Conservation (phyloP, 495 filamentous ascomycete species). For the Tuber magnatum region DNA sequence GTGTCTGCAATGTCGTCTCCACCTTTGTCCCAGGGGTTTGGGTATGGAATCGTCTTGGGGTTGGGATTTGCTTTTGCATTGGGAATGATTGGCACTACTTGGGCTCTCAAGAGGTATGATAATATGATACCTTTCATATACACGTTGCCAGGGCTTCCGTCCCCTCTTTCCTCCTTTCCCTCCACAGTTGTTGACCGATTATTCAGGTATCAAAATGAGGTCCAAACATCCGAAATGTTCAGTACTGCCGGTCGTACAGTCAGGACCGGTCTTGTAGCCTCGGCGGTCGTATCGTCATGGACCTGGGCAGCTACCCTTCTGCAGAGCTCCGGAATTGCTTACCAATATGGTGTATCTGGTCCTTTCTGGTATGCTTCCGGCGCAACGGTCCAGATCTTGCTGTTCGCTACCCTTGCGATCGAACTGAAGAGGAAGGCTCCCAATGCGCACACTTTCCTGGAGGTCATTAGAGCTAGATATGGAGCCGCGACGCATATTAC, state of each 20-base stretch:
- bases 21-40: constrained; percentile 62
- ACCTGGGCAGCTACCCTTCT: constrained; percentile 79
- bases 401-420: constrained; percentile 90
- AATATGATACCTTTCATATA: neutral
- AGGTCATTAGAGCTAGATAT: constrained; percentile 59
- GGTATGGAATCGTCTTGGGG: constrained; percentile 78
- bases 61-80: constrained; percentile 69
- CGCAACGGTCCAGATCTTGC: constrained; percentile 63
- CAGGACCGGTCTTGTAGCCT: constrained; percentile 88
- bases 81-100: constrained; percentile 73
- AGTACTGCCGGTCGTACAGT: constrained; percentile 88
- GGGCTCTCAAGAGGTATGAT: constrained; percentile 59
- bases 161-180: neutral
- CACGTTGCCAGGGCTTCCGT: neutral
- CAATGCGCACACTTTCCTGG: constrained; percentile 81
- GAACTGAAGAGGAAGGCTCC: constrained; percentile 82
- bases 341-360: constrained; percentile 84
- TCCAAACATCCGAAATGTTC: constrained; percentile 97
- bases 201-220: constrained; percentile 74
- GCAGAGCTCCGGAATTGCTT: constrained; percentile 82
- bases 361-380: constrained; percentile 81
- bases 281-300: constrained; percentile 93
- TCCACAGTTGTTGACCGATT: constrained; percentile 7
- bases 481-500: constrained; percentile 62
- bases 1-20: constrained; percentile 28